These are phyloP conservation scores for Cladophialophora exuberans DNA, from an alignment of 2,329 filamentous ascomycete species.

Conservation along the genomic window DNA sequence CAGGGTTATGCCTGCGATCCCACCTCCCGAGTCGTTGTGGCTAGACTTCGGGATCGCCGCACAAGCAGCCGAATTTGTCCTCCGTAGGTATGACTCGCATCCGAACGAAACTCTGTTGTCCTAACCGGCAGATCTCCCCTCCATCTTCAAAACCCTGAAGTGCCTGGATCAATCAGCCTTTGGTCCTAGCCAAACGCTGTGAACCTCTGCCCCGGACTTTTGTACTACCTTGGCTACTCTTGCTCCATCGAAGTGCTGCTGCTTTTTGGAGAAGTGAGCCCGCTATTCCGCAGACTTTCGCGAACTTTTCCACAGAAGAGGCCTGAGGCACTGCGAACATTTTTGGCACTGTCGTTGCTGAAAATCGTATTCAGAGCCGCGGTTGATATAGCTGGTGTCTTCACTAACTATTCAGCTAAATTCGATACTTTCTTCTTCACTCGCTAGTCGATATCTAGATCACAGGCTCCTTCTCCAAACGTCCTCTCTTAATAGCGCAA, in stretches of 20 bases:
- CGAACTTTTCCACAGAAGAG: not conserved
- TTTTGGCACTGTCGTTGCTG: not conserved
- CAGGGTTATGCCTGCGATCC: too few relatives aligned
- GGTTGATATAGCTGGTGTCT: too few relatives aligned
- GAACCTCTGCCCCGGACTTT: not conserved
- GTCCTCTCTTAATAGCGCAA: too few relatives aligned
- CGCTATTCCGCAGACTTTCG: not conserved
- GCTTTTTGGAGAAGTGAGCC: not conserved
- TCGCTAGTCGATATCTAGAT: too few relatives aligned
- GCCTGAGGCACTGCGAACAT: not conserved
- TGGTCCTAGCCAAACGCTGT: not conserved
- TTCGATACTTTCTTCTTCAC: too few relatives aligned
- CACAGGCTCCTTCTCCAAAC: too few relatives aligned
- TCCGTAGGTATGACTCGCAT: conserved; percentile 1
- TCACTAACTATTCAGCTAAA: too few relatives aligned
- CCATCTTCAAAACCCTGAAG: too few relatives aligned
- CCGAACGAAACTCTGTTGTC: conserved; percentile 5
- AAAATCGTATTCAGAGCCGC: too few relatives aligned
- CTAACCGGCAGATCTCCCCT: not conserved
- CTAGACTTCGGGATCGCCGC: not conserved
- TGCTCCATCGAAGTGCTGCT: not conserved
- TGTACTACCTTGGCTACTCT: not conserved
- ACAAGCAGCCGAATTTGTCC: conserved; percentile 1
- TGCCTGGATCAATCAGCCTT: too few relatives aligned
- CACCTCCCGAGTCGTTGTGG: not conserved